Base-by-base conservation (phyloP, 2,329 filamentous ascomycete genomes). In the Colletotrichum sp. region DNA sequence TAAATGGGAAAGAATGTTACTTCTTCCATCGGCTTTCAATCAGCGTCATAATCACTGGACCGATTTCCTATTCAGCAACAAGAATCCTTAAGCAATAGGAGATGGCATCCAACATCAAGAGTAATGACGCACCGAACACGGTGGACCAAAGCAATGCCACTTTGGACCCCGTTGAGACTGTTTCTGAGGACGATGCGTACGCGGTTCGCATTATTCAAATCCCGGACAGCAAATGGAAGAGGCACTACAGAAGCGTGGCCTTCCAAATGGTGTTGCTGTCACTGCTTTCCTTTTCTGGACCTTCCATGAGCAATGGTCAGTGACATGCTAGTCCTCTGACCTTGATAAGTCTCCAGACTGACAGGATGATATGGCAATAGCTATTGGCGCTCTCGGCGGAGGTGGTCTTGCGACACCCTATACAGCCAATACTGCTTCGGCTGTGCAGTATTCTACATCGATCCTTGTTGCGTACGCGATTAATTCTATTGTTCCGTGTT, bases 271-370 rank as follows among this genome's bases (percentile, higher is more conserved):
- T 44, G 39, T n/a, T 44, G 18, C 3, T 44, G 39, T 44, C 39
- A n/a, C 5, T 44, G 2, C 39, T 44, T 44, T 44, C 39, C 18
- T 44, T 44, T 10, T 44, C 39, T n/a, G 39, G 39, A n/a, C 39
- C 39, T n/a, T 44, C 39, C 39, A 44, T 44, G 39, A 44, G 39
- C 18, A 44, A 44, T 44, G 39, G 39, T 44, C 5, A 44, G 39
- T 44, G 8, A n/a, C 1, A 1, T n/a, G 8, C 1, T 0, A n/a
- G 8, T 6, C 39, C 8, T 1, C 18, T 44, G 39, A n/a, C 0
- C 8, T n/a, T 6, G 2, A 6, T 5, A 44, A 5, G 5, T n/a
- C 8, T 44, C 18, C 5, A n/a, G 2, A 44, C 8, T 44, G 36
- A 39, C 36, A 10, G 2, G 39, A n/a, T 10, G 39, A 10, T 6